Conservation (phyloP, 73 alveolate species). For the Breviolum minutum region DNA sequence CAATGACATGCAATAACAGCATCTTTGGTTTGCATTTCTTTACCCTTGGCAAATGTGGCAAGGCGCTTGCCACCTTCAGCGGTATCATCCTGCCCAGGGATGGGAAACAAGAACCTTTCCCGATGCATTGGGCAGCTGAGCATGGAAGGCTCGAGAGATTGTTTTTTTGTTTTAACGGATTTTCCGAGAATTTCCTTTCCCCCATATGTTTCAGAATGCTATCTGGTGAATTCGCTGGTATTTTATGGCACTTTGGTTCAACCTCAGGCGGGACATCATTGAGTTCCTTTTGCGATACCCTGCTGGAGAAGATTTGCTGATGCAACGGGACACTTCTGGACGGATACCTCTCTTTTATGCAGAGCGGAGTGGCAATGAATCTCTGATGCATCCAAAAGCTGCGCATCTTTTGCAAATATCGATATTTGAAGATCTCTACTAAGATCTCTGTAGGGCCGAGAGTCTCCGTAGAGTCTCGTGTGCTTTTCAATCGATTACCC, state of each 20-base stretch:
- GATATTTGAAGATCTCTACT: too few species aligned
- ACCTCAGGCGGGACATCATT: slow-evolving; percentile 80
- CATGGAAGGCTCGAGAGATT: slow-evolving; percentile 39
- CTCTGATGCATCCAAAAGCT: neutral
- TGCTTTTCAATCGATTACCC: neutral
- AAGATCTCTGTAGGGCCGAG: too few species aligned
- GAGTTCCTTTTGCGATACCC: slow-evolving; percentile 78
- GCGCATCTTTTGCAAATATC: neutral
- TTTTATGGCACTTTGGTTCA: neutral
- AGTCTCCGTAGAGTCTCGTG: too few species aligned
- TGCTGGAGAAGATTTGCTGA: slow-evolving; percentile 32
- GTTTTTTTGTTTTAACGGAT: neutral
- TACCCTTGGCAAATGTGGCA: neutral
- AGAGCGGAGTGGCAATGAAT: slow-evolving; percentile 68
- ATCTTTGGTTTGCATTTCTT: neutral
- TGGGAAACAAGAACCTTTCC: slow-evolving; percentile 45
- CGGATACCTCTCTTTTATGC: slow-evolving; percentile 82
- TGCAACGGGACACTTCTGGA: slow-evolving; percentile 58
- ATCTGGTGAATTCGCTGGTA: neutral
- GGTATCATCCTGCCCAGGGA: slow-evolving; percentile 54
- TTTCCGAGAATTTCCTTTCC: neutral
- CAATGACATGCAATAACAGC: too few species aligned
- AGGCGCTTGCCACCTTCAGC: slow-evolving; percentile 49
- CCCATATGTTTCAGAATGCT: too few species aligned
- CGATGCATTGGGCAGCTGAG: slow-evolving; percentile 90